These are phyloP conservation scores for Scheffersomyces coipomensis DNA, from an alignment of 805 yeast species.

Conservation along the genomic window DNA sequence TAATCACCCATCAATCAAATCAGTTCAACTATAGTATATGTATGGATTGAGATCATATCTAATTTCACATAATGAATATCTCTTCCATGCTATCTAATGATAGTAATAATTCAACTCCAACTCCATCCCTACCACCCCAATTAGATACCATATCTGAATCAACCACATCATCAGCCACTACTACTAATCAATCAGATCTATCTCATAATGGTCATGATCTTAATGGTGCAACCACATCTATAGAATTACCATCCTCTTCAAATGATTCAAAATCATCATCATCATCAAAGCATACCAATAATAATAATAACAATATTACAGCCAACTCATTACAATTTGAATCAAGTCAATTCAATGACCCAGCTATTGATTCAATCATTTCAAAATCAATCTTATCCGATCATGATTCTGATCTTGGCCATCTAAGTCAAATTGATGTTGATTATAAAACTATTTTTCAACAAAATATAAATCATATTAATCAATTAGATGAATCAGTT, in stretches of 20 bases:
- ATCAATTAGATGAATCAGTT: constrained; percentile 7
- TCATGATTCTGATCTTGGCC: neutral
- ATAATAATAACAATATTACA: neutral
- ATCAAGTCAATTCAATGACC: neutral
- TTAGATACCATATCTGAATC: neutral
- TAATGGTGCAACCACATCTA: neutral
- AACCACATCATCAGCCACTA: neutral
- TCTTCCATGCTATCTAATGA: constrained; percentile 35
- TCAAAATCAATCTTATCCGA: neutral
- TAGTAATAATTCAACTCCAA: constrained; percentile 10
- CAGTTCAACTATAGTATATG: too few species aligned
- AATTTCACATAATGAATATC: constrained; percentile 27
- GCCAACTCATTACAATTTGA: neutral
- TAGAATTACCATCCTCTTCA: too few species aligned
- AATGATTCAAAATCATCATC: neutral
- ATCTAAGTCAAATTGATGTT: constrained; percentile 1
- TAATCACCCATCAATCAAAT: constrained; percentile 1
- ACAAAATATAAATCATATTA: constrained; percentile 4
- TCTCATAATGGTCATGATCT: neutral
- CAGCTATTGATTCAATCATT: neutral
- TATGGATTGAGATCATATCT: too few species aligned
- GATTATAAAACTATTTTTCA: constrained; percentile 4
- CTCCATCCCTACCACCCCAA: constrained; percentile 3
- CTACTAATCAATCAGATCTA: constrained; percentile 1
- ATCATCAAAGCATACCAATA: too few species aligned